Percentiles rank a stretch among this genome's conserved stretches.
These are phyloP conservation scores for Citrus glauca DNA, from an alignment of 345 rosid species.

Conservation along the genomic window DNA sequence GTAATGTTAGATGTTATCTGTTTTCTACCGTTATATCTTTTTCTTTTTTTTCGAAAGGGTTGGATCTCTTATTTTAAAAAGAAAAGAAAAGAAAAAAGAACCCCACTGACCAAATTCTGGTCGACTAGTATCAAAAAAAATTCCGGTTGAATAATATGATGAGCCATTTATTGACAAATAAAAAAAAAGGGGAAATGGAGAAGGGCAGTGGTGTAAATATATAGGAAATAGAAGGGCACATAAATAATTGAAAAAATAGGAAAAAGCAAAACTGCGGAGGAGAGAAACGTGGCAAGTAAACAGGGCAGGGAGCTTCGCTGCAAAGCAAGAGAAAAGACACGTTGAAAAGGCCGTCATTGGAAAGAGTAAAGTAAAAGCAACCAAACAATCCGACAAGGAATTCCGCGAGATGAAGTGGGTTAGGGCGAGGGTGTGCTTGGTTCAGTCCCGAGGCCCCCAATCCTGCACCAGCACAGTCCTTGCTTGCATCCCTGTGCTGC, in stretches of 20 bases:
- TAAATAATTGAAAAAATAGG: not conserved
- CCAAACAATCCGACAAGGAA: slow-evolving; percentile 22
- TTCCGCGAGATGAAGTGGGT: not conserved
- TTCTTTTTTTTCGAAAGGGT: too few relatives aligned
- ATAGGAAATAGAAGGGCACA: not conserved
- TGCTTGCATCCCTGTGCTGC: slow-evolving; percentile 3
- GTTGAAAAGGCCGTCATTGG: slow-evolving; percentile 3
- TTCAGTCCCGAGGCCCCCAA: not conserved
- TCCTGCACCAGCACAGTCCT: not conserved
- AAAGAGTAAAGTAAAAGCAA: not conserved
- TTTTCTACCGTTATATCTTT: too few relatives aligned
- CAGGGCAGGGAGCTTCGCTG: not conserved
- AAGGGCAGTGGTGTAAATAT: not conserved
- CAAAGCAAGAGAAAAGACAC: slow-evolving; percentile 15
- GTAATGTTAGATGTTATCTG: not conserved
- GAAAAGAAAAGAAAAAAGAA: not conserved
- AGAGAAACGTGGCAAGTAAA: slow-evolving; percentile 9
- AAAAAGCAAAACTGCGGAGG: not conserved
- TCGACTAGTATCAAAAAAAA: too few relatives aligned
- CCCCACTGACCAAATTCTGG: not conserved
- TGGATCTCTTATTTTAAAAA: not conserved
- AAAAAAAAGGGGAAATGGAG: not conserved
- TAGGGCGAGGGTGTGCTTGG: not conserved
- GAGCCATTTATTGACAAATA: not conserved
- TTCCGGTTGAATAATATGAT: not conserved